Evolutionary conservation across 495 filamentous ascomycete genomes (phyloP), one percentile per base, ranked within the genome.

Genomic region (Viridothelium virens): DNA sequence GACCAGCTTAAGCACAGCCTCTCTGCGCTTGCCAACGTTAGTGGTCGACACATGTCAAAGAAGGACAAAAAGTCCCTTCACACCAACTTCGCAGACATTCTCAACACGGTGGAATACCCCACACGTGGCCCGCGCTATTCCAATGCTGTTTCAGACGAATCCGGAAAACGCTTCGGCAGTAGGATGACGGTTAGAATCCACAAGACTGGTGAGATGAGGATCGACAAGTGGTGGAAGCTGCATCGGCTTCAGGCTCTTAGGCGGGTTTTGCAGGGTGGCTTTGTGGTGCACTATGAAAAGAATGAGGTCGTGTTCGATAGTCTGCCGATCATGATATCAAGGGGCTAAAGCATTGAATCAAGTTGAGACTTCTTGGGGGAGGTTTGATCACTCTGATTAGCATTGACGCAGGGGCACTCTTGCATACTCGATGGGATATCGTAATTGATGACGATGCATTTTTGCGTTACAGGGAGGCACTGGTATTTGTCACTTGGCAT

Each of bases 171-270:
- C 65, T 91, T 90, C 70, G 92, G 92, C 25, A 90, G 87, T 69
- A 84, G 91, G 31, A 79, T 94, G 76, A 89, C 83, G 14, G 84
- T 96, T 44, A 85, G 86, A 66, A 85, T 96, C 41, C 85, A 90
- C 66, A 82, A 84, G 36, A 83, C 85, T 66, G 86, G 88, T 5
- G 80, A 86, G 47, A 85, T 96, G 81, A 82, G 83, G 66, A 91
- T 97, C 64, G 90, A 97, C 71, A 86, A 84, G 47, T 97, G 93
- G 93, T 94, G 90, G 83, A 92, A 96, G 70, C 82, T 93, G 69
- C 82, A 89, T 69, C 83, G 91, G 34, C 76, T 95, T 61, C 85
- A 91, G 66, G 84, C 86, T 50, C 79, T 97, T 41, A 87, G 89
- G 73, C 80, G 87, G n/a, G 74, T 93, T 10, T 77, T 97, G 48